Percentiles rank a stretch among this genome's conserved stretches.
phyloP scores from a whole-genome alignment of 2,329 filamentous ascomycete species.

The Botrytis fabae region DNA sequence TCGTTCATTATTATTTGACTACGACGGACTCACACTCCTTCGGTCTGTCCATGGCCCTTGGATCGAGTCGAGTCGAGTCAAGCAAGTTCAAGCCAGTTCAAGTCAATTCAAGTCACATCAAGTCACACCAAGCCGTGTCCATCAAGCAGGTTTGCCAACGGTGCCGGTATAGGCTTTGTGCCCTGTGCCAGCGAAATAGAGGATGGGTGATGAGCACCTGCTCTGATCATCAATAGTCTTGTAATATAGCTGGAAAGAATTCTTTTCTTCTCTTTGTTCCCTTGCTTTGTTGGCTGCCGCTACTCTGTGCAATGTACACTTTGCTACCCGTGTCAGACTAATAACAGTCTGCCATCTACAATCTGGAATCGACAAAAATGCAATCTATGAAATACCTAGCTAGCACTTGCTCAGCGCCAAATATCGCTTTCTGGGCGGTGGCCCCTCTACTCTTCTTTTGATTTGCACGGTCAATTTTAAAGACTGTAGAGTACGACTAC shows the following conservation, averaged over 20 bases:
- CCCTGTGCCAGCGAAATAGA: not conserved
- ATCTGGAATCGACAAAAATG: not conserved
- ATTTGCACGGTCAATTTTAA: not conserved
- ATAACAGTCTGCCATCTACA: not conserved
- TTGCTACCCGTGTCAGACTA: not conserved
- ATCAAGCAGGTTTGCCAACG: not conserved
- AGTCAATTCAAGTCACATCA: not conserved
- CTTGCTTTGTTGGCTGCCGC: not conserved
- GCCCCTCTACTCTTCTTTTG: not conserved
- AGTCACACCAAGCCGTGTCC: not conserved
- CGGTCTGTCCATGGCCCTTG: not conserved
- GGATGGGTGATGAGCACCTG: not conserved
- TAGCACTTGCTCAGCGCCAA: not conserved
- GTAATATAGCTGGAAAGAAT: not conserved
- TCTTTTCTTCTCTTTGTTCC: not conserved
- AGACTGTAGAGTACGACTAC: not conserved
- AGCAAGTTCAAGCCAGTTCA: not conserved
- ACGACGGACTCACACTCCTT: not conserved
- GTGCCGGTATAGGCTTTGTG: not conserved
- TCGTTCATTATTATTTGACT: not conserved
- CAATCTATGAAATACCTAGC: not conserved
- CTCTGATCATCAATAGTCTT: not conserved
- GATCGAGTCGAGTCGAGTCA: not conserved
- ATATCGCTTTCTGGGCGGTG: not conserved
- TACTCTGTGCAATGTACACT: not conserved